Evolutionary conservation across 164 flowering plant genomes (phyloP).

Genomic region (Umbilicus rupestris): DNA sequence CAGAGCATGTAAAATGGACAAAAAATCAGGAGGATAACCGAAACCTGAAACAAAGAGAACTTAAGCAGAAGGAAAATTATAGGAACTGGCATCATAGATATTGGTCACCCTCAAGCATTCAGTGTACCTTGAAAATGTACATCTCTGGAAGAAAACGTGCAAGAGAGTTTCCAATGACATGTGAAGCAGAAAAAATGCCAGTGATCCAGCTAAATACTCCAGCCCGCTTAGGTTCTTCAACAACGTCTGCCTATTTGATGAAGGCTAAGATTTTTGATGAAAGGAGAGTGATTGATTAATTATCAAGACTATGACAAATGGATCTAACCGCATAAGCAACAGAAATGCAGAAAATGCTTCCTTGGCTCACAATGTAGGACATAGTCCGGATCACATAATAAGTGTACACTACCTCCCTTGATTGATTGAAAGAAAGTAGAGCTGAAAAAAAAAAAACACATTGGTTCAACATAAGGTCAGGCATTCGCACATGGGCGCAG

Average conservation of each 20-base stretch:
- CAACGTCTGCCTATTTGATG: conserved; percentile 58
- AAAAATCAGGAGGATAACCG: conserved; percentile 51
- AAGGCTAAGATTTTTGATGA: conserved; percentile 2
- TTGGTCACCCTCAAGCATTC: conserved; percentile 1
- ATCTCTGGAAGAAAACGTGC: conserved; percentile 77
- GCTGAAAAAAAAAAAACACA: conserved; percentile 14
- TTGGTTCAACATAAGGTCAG: background rate
- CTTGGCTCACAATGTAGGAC: conserved; percentile 74
- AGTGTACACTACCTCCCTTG: conserved; percentile 56
- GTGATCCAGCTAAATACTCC: conserved; percentile 78
- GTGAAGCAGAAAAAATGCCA: conserved; percentile 71
- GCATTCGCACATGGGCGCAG: background rate
- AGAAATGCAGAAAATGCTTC: conserved; percentile 84
- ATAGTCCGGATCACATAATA: conserved; percentile 76
- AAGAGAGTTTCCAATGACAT: conserved; percentile 66
- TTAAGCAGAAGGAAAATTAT: conserved; percentile 8
- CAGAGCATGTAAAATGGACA: conserved; percentile 54
- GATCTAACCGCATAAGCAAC: conserved; percentile 73
- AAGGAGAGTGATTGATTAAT: background rate
- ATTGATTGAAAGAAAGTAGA: conserved; percentile 50
- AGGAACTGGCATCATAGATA: background rate
- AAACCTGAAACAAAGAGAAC: conserved; percentile 42
- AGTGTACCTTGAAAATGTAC: conserved; percentile 54
- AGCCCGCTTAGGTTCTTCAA: conserved; percentile 51
- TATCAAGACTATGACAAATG: conserved; percentile 2